Evolutionary conservation across 345 rosid genomes (phyloP).

Genomic region (Eucalyptus polyanthemos): DNA sequence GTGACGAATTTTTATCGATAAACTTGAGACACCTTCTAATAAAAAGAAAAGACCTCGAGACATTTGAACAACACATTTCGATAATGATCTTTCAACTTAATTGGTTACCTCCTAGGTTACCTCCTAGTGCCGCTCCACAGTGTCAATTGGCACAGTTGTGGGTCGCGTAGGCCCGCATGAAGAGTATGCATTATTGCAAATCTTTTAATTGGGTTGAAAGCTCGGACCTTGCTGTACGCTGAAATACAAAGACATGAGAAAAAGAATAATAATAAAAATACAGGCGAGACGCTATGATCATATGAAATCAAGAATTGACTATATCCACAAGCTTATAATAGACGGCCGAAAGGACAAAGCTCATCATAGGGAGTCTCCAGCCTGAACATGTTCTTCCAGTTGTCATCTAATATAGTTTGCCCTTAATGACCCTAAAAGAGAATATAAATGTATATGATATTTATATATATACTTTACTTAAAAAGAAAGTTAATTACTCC

Average conservation of each 20-base stretch:
- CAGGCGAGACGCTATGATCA: neutral
- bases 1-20: neutral
- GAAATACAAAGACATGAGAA: neutral
- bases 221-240: neutral
- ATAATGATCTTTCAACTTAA: neutral
- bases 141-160: neutral
- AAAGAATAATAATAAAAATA: neutral
- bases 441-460: too few relatives aligned
- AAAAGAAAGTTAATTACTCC: neutral
- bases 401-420: neutral
- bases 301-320: neutral
- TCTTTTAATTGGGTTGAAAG: neutral
- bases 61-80: fast-evolving
- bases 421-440: neutral
- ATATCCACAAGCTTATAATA: neutral
- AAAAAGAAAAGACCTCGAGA: neutral
- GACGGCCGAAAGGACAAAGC: neutral
- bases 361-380: neutral
- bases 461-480: neutral
- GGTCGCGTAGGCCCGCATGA: neutral
- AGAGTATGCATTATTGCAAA: neutral
- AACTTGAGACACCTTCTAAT: neutral
- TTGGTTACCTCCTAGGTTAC: neutral
- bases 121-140: neutral
- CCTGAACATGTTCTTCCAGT: neutral